phyloP scores from a whole-genome alignment of 371 early-diverging fungal genomes.

The Apophysomyces variabilis region DNA sequence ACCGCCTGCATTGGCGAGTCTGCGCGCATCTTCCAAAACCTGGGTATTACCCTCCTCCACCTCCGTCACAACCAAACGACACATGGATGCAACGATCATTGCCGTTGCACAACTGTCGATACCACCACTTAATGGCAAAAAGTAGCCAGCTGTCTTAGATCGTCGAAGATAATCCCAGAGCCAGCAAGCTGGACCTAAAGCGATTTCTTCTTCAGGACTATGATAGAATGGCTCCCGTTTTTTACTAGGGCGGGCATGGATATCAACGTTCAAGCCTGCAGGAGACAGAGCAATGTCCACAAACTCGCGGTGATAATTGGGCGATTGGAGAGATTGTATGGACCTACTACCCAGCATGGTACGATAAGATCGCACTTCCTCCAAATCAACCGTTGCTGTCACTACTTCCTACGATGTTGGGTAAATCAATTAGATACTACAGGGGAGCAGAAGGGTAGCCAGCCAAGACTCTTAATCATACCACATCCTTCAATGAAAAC shows the following conservation, averaged over 20 bases:
- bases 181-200: conserved; percentile 98
- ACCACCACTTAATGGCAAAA: conserved; percentile 96
- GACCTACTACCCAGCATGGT: conserved; percentile 75
- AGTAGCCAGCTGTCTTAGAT: conserved; percentile 89
- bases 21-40: conserved; percentile 78
- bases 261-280: conserved; percentile 46
- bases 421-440: neutral
- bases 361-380: conserved; percentile 86
- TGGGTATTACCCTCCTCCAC: conserved; percentile 65
- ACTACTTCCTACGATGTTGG: conserved; percentile 76
- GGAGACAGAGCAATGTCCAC: conserved; percentile 61
- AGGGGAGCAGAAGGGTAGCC: neutral
- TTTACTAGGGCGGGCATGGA: conserved; percentile 35
- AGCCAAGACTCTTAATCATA: conserved; percentile 29
- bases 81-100: conserved; percentile 94
- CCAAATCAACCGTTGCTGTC: conserved; percentile 90
- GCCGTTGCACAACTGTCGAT: conserved; percentile 97
- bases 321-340: conserved; percentile 74
- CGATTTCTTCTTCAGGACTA: conserved; percentile 81
- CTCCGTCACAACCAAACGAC: conserved; percentile 82
- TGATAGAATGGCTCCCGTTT: conserved; percentile 54
- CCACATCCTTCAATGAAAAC: conserved; percentile 92
- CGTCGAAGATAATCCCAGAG: conserved; percentile 98
- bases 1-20: conserved; percentile 60
- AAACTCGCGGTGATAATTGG: conserved; percentile 67